These are phyloP conservation scores for Candida odintsovae DNA, from an alignment of 805 yeast genomes.

Conservation along the genomic window DNA sequence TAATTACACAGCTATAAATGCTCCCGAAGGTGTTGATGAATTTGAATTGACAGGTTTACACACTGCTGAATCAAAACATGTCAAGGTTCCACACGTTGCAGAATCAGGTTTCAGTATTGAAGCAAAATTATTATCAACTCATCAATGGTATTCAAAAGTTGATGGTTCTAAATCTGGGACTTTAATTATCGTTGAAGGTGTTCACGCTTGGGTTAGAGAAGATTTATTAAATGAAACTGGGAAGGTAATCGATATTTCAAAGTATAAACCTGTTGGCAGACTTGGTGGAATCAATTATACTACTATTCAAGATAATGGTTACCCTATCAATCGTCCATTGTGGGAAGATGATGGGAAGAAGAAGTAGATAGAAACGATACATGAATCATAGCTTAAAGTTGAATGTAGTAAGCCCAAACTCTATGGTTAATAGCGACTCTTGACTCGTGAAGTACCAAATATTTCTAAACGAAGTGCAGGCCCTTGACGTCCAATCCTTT, in stretches of 20 bases:
- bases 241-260: conserved; percentile 35
- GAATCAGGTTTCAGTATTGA: conserved; percentile 55
- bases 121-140: conserved; percentile 38
- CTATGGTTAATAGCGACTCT: no score
- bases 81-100: conserved; percentile 49
- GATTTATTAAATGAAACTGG: conserved; percentile 39
- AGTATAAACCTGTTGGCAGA: conserved; percentile 46
- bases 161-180: conserved; percentile 30
- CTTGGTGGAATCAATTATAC: conserved; percentile 45
- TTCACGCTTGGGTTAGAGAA: conserved; percentile 49
- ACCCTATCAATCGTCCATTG: conserved; percentile 38
- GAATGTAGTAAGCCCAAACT: no score
- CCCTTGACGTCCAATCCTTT: no score
- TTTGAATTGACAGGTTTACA: conserved; percentile 51
- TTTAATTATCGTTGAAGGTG: conserved; percentile 43
- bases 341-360: conserved; percentile 1
- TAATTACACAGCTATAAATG: conserved; percentile 37
- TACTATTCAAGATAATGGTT: conserved; percentile 34
- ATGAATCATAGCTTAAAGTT: no score
- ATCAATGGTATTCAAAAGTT: conserved; percentile 37
- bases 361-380: background rate
- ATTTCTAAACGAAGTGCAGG: no score
- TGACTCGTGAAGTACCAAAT: no score
- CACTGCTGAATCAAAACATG: conserved; percentile 35
- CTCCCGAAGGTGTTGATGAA: conserved; percentile 45